A percentile compares a stretch with the other conserved stretches of the same genome.
phyloP scores from a whole-genome alignment of 257 asterid species.

The Jacaranda mimosifolia region DNA sequence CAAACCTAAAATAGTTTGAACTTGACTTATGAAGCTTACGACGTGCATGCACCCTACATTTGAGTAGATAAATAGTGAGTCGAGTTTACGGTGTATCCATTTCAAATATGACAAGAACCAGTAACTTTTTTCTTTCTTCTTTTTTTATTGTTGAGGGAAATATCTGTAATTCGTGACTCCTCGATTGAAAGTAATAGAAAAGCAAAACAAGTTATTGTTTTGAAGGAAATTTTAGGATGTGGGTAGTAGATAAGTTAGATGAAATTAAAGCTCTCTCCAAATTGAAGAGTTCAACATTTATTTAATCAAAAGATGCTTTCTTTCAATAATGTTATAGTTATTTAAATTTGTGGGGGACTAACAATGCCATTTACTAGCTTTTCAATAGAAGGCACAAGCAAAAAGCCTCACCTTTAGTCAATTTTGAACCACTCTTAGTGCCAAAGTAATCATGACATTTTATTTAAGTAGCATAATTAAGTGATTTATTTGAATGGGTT shows the following conservation, averaged over 20 bases:
- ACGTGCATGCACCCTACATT: no score
- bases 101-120: no score
- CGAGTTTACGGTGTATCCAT: no score
- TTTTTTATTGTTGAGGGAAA: no score
- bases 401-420: constrained; percentile 8
- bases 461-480: constrained; percentile 14
- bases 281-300: background rate
- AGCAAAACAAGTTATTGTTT: background rate
- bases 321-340: background rate
- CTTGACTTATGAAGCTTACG: no score
- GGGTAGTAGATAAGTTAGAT: background rate
- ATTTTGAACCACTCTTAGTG: constrained; percentile 36
- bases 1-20: no score
- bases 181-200: no score
- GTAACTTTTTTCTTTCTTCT: no score
- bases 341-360: constrained; percentile 16
- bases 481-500: no score
- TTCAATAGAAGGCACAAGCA: background rate
- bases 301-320: background rate
- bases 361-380: background rate
- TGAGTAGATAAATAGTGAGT: no score
- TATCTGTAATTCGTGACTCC: no score
- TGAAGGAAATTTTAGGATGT: background rate
- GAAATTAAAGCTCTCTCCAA: background rate
- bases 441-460: constrained; percentile 33